Base-by-base conservation (phyloP, 768 basidiomycete genomes). In the Lactifluus pinguis region DNA sequence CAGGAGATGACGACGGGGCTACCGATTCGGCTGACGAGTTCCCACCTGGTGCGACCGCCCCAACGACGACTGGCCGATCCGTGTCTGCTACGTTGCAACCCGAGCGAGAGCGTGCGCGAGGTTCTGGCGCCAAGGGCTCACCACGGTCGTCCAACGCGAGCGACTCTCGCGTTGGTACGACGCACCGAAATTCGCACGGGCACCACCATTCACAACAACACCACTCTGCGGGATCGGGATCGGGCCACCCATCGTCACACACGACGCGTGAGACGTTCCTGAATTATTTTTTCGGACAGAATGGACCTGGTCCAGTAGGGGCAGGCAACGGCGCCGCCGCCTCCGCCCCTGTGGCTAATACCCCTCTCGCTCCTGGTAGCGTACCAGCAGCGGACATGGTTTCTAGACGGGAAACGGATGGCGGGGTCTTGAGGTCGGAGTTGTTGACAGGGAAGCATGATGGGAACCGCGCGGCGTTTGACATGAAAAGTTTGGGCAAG, bases 401-500 rank as follows among this genome's bases (percentile, higher is more conserved):
- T 15, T 77, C 81, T 6, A 88, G 89, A 11, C 74, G 86, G 52
- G 89, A 91, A 64, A 66, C 83, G 9, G 85, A 87, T 53, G 69
- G 74, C 15, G 45, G 45, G 4, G 65, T 75, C 38, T 71, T 83
- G 49, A 77, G 80, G 36, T 74, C 80, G 14, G 87, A 88, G 4
- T 70, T 89, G 30, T 79, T 89, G 81, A 82, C 82, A 19, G 81
- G 83, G 14, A 86, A 83, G 74, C 75, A 81, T 53, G 90, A 94
- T 67, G 87, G 81, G 51, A 88, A 78, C 71, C 88, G 80, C 67
- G 89, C 94, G 57, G 94, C 90, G 50, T 98, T 85, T 72, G 97
- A 98, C 72, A 99, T 99, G 97, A 98, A 93, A 80, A 97, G 93
- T 69, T 78, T 98, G 55, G 93, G 95, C 47, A 94, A 89, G 74